Conservation (phyloP, 163 green algal genomes). For the Chlorella variabilis region DNA sequence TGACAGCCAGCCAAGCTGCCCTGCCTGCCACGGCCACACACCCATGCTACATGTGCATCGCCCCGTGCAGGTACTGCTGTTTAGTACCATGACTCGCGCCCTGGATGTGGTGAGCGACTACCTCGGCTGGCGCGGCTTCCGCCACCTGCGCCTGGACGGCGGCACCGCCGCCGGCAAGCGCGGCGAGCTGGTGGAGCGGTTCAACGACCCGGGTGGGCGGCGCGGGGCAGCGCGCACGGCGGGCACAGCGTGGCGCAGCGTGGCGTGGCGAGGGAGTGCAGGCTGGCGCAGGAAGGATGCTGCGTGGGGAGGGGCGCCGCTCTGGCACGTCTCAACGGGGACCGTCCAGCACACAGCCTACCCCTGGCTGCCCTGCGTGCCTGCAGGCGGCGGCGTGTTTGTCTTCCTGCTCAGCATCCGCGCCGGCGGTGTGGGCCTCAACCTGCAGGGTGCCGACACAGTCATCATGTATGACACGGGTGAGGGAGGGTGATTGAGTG, state of each 20-base stretch:
- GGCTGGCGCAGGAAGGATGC: too few relatives aligned
- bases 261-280: too few relatives aligned
- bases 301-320: too few relatives aligned
- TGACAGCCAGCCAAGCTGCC: not conserved
- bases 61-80: constrained; percentile 83
- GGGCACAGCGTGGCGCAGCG: too few relatives aligned
- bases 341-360: too few relatives aligned
- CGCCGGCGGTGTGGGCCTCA: constrained; percentile 96
- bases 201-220: constrained; percentile 83
- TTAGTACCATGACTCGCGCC: constrained; percentile 95
- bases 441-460: constrained; percentile 93
- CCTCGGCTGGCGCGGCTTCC: constrained; percentile 86
- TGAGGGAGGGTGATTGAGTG: not conserved
- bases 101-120: constrained; percentile 97
- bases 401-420: constrained; percentile 93
- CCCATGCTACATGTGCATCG: not conserved
- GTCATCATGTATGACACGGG: constrained; percentile 90
- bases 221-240: too few relatives aligned
- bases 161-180: constrained; percentile 80
- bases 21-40: not conserved
- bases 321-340: too few relatives aligned
- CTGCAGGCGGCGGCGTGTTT: constrained; percentile 63
- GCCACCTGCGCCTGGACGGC: constrained; percentile 93
- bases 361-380: too few relatives aligned
- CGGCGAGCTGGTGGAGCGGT: constrained; percentile 91